Evolutionary conservation across 768 basidiomycete species (phyloP), one percentile per base, ranked within the genome.

Genomic region (Coprinellus micaceus): DNA sequence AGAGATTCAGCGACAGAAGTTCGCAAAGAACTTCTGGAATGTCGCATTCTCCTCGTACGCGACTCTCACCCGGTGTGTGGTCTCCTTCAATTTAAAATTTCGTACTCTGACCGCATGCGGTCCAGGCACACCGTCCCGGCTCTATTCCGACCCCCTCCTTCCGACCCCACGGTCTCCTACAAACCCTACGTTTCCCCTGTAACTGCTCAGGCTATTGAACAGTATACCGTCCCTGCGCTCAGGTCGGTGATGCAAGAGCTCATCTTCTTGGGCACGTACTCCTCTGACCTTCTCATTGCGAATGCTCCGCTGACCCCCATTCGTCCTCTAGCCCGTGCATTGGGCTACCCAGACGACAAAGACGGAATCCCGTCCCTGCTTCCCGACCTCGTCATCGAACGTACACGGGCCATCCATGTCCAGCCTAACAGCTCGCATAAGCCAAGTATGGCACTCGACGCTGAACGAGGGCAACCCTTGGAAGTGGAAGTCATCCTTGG

Each of bases 401-500:
- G 61, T 25, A 80, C 79, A 3, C 68, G 67, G 44, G 58, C 60
- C 11, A 25, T 77, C 29, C 76, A 85, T 58, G 63, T 60, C 29
- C 60, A 59, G 24, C 73, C 84, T 2, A 73, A 78, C 2, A 78
- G 72, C 60, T 72, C 52, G 7, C 78, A 84, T 49, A 71, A 75
- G 49, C 77, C 83, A 3, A 86, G 85, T 62, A 87, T 87, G 84
- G 70, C 85, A 30, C 71, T 86, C 4, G 85, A 87, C 63, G 71
- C 72, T 21, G 72, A 80, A 62, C 76, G 71, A 47, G 79, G 77
- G 2, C 73, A 72, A 52, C 84, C 86, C 37, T 79, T 86, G 57
- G 86, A 88, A 69, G 79, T 88, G 1, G 86, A 88, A 64, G 83
- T 79, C 12, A 83, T 88, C 40, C 57, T 87, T 3, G 86, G 87